Evolutionary conservation across 2,329 filamentous ascomycete species (phyloP).

Genomic region (Colletotrichum cuscutae): DNA sequence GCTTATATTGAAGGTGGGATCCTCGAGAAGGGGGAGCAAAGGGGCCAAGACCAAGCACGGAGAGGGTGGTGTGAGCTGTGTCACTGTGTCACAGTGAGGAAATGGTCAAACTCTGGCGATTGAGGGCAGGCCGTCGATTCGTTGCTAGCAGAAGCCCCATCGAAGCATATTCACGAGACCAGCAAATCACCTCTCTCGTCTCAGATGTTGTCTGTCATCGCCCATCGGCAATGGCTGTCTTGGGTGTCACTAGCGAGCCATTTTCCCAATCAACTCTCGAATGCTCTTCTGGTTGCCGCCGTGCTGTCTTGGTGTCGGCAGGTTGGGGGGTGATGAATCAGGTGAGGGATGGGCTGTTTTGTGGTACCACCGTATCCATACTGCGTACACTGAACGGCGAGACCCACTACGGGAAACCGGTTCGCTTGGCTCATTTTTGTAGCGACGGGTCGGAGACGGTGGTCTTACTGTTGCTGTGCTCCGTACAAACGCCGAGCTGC

Average conservation of each 20-base stretch:
- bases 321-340: conserved; percentile 10
- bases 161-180: conserved; percentile 6
- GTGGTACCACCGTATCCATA: conserved; percentile 19
- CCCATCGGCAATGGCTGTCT: background rate
- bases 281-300: background rate
- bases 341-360: conserved; percentile 31
- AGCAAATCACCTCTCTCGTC: conserved; percentile 12
- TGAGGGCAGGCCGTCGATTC: background rate
- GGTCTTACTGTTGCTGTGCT: background rate
- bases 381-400: background rate
- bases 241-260: background rate
- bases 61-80: conserved; percentile 12
- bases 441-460: background rate
- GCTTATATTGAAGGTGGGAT: conserved; percentile 21
- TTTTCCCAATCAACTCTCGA: background rate
- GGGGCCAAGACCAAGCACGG: too few species aligned
- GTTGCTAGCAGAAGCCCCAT: background rate
- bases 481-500: background rate
- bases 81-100: background rate
- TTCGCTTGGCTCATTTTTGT: background rate
- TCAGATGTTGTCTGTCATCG: background rate
- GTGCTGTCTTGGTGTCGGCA: conserved; percentile 10
- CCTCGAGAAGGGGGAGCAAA: background rate
- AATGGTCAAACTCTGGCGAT: background rate
- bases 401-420: conserved; percentile 14